Conservation (phyloP, 169 alveolate species). For the Cryptosporidium xiaoi region DNA sequence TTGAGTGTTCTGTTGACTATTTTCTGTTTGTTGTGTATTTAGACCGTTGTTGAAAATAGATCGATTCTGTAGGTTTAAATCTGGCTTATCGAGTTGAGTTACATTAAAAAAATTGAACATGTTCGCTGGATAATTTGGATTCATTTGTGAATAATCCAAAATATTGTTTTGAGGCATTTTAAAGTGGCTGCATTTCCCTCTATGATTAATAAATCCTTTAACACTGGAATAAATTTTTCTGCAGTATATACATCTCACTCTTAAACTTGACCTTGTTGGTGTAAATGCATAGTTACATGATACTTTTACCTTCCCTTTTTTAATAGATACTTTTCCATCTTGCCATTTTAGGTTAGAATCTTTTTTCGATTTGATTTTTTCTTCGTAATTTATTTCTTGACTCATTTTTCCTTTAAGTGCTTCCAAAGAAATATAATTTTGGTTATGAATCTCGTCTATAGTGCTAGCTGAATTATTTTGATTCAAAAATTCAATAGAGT, state of each 20-base stretch:
- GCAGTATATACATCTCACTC: constrained; percentile 63
- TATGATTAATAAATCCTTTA: constrained; percentile 39
- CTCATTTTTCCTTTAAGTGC: constrained; percentile 62
- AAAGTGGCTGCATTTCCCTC: constrained; percentile 29
- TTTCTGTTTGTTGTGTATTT: constrained; percentile 33
- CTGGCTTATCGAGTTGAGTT: constrained; percentile 4
- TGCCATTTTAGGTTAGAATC: constrained; percentile 49
- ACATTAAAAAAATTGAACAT: background rate
- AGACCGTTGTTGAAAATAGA: background rate
- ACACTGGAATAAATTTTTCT: constrained; percentile 50
- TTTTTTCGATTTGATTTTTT: constrained; percentile 15
- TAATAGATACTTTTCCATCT: constrained; percentile 61
- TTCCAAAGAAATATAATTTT: constrained; percentile 17
- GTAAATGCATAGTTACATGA: constrained; percentile 66
- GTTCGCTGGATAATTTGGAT: background rate
- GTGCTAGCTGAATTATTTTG: constrained; percentile 7
- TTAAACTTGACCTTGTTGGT: constrained; percentile 64
- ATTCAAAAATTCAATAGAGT: constrained; percentile 5
- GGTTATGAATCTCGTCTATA: constrained; percentile 11
- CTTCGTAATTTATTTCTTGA: constrained; percentile 31
- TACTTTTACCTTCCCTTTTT: constrained; percentile 44
- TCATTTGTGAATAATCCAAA: constrained; percentile 5
- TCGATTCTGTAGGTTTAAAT: constrained; percentile 3
- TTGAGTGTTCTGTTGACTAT: constrained; percentile 25
- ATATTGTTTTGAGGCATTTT: constrained; percentile 15